Evolutionary conservation across 2,329 filamentous ascomycete genomes (phyloP).

Genomic region (Sporothrix pseudoabietina): DNA sequence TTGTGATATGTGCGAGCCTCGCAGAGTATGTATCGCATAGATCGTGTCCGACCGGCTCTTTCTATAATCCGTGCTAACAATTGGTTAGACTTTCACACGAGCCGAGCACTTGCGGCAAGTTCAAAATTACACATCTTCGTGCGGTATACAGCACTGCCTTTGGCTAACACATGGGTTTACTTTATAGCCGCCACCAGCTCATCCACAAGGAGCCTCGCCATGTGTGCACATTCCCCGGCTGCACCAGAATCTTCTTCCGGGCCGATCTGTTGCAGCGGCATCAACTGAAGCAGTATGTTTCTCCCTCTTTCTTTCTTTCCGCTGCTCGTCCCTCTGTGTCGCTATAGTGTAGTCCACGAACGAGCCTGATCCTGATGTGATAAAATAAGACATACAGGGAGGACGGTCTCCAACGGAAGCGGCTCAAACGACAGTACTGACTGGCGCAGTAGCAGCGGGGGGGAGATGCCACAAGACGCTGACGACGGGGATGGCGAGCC

Average conservation of each 20-base stretch:
- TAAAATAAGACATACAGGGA: conserved; percentile 19
- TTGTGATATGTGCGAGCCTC: conserved; percentile 31
- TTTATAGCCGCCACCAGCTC: conserved; percentile 42
- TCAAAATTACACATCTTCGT: not conserved
- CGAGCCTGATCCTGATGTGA: conserved; percentile 8
- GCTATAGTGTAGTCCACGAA: conserved; percentile 1
- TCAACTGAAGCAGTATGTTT: conserved; percentile 53
- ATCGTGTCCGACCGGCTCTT: conserved; percentile 35
- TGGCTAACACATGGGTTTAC: conserved; percentile 1
- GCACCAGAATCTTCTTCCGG: conserved; percentile 60
- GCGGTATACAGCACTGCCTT: not conserved
- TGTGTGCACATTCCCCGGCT: conserved; percentile 55
- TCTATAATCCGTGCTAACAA: conserved; percentile 37
- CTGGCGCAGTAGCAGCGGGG: conserved; percentile 15
- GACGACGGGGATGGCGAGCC: conserved; percentile 16
- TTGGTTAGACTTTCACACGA: conserved; percentile 24
- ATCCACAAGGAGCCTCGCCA: conserved; percentile 46
- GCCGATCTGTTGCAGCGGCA: conserved; percentile 63
- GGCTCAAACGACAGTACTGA: conserved; percentile 16
- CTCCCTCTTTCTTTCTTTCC: not conserved
- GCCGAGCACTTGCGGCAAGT: conserved; percentile 37
- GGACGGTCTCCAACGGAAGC: not conserved
- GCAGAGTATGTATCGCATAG: conserved; percentile 24
- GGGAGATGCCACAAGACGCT: not conserved
- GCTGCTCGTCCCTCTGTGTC: not conserved